A percentile compares a stretch with the other conserved stretches of the same genome.
These are phyloP conservation scores for Boeremia exigua DNA, from an alignment of 2,329 filamentous ascomycete genomes.

Conservation along the genomic window DNA sequence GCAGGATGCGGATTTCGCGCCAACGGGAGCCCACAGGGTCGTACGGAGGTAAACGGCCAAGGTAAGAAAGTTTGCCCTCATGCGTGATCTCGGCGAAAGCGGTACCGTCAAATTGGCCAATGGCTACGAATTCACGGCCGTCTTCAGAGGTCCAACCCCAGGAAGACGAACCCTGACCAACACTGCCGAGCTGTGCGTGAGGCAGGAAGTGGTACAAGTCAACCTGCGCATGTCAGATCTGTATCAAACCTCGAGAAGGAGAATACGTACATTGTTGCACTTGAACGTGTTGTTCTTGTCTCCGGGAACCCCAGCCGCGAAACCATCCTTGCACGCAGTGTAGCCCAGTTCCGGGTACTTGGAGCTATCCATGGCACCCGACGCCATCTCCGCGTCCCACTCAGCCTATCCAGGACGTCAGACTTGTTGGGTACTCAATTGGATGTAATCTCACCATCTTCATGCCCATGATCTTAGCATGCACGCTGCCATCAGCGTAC, in stretches of 20 bases:
- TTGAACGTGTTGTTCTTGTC: slow-evolving; percentile 45
- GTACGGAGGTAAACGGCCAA: slow-evolving; percentile 58
- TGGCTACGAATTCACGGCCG: slow-evolving; percentile 60
- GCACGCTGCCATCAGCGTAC: slow-evolving; percentile 44
- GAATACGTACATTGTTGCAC: slow-evolving; percentile 42
- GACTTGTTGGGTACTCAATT: neutral
- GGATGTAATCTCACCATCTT: slow-evolving; percentile 30
- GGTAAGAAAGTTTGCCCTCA: slow-evolving; percentile 57
- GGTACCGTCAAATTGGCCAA: slow-evolving; percentile 53
- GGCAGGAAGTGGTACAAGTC: slow-evolving; percentile 63
- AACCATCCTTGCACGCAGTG: slow-evolving; percentile 40
- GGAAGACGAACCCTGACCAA: slow-evolving; percentile 49
- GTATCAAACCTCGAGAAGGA: too few relatives aligned
- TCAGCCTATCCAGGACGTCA: slow-evolving; percentile 24
- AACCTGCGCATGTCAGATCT: slow-evolving; percentile 38
- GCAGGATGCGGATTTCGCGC: slow-evolving; percentile 56
- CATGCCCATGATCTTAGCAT: slow-evolving; percentile 43
- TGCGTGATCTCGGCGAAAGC: slow-evolving; percentile 48
- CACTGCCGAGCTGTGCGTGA: slow-evolving; percentile 59
- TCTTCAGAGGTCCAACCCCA: slow-evolving; percentile 60
- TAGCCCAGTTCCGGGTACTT: slow-evolving; percentile 38
- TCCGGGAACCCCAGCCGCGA: slow-evolving; percentile 43
- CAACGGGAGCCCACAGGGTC: slow-evolving; percentile 53
- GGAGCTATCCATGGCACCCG: slow-evolving; percentile 35
- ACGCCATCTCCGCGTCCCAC: slow-evolving; percentile 34